Percentiles rank a stretch among this genome's conserved stretches.
phyloP scores from a whole-genome alignment of 1,284 basidiomycete genomes.

The Neonothopanus nambi region DNA sequence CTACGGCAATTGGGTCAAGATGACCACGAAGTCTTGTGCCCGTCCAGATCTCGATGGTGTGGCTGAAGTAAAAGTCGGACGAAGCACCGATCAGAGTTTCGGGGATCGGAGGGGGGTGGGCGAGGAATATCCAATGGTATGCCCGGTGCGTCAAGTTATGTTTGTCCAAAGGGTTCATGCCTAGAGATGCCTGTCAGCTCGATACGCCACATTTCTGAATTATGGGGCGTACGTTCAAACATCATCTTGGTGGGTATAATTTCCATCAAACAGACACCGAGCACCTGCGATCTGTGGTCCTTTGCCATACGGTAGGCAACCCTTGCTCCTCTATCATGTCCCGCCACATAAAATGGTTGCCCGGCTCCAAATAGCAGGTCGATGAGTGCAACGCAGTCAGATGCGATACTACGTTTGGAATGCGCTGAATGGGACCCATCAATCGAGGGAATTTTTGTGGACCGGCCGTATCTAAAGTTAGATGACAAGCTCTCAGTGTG shows the following conservation, averaged over 20 bases:
- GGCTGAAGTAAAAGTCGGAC: constrained; percentile 13
- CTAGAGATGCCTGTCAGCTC: neutral
- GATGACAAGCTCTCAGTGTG: neutral
- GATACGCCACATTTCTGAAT: neutral
- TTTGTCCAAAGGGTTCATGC: constrained; percentile 10
- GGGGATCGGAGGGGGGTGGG: constrained; percentile 10
- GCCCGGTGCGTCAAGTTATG: constrained; percentile 6
- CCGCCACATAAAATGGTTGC: constrained; percentile 13
- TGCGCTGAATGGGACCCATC: constrained; percentile 16
- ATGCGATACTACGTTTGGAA: constrained; percentile 15
- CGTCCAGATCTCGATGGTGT: constrained; percentile 11
- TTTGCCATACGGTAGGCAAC: constrained; percentile 15
- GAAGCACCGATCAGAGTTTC: constrained; percentile 15
- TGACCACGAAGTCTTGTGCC: constrained; percentile 11
- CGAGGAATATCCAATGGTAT: constrained; percentile 16
- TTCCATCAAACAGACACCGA: constrained; percentile 12
- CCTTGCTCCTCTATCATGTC: constrained; percentile 16
- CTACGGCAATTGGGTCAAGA: constrained; percentile 12
- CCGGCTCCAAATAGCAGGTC: constrained; percentile 3
- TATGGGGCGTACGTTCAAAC: constrained; percentile 10
- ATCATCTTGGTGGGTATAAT: constrained; percentile 12
- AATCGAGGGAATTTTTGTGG: constrained; percentile 11
- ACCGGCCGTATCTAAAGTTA: constrained; percentile 11
- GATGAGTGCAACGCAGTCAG: constrained; percentile 13
- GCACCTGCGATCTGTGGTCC: constrained; percentile 6